Percentiles rank a stretch among this genome's conserved stretches.
phyloP scores from a whole-genome alignment of 257 asterid genomes.

The Paulownia fortunei region DNA sequence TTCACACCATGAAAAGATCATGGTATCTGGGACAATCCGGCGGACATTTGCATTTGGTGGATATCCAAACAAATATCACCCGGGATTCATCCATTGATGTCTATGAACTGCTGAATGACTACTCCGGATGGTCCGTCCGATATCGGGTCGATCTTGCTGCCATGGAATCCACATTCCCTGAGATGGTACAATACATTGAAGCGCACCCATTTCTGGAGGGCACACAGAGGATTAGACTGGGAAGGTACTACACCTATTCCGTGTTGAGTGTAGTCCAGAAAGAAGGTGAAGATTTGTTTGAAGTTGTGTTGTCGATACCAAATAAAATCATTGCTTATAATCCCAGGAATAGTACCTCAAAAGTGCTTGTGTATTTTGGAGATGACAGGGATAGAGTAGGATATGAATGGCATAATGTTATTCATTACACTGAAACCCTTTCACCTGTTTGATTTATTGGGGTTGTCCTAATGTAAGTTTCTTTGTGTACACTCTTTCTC shows the following conservation, averaged over 20 bases:
- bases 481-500: too few species aligned
- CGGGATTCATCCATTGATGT: background rate
- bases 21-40: constrained; percentile 22
- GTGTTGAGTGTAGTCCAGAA: constrained; percentile 16
- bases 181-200: constrained; percentile 17
- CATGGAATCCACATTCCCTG: background rate
- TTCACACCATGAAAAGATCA: background rate
- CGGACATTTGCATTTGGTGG: constrained; percentile 26
- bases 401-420: constrained; percentile 17
- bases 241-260: background rate
- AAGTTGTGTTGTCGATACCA: constrained; percentile 14
- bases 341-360: background rate
- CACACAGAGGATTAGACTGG: background rate
- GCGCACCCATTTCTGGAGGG: background rate
- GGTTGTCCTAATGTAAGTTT: too few species aligned
- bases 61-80: background rate
- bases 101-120: constrained; percentile 13
- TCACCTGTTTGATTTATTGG: background rate
- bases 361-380: constrained; percentile 15
- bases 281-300: background rate
- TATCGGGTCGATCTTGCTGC: background rate
- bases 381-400: background rate
- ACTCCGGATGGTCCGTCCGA: constrained; percentile 14
- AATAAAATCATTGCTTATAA: background rate
- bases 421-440: constrained; percentile 8